Conservation (phyloP, 768 basidiomycete species). For the Amanita phalloides region DNA sequence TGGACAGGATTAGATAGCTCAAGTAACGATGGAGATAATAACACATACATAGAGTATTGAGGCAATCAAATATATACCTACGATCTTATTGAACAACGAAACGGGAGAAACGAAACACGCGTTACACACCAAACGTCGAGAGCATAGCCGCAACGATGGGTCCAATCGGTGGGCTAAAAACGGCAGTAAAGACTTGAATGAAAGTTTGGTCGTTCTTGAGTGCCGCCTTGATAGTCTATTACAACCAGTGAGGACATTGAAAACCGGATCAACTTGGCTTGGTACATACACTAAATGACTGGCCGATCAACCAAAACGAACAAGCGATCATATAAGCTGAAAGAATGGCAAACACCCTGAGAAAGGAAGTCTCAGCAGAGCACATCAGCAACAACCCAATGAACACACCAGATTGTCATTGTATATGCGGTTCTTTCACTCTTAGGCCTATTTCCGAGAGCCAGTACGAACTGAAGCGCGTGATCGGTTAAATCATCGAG, state of each 20-base stretch:
- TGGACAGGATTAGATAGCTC: conserved; percentile 15
- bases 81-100: conserved; percentile 6
- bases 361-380: background rate
- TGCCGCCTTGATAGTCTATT: conserved; percentile 39
- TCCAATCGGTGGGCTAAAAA: conserved; percentile 74
- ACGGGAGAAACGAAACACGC: background rate
- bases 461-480: conserved; percentile 34
- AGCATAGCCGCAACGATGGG: conserved; percentile 78
- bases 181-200: conserved; percentile 38
- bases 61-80: conserved; percentile 72
- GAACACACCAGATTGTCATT: conserved; percentile 53
- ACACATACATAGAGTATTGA: conserved; percentile 75
- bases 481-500: background rate
- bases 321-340: conserved; percentile 79
- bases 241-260: background rate
- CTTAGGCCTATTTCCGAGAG: conserved; percentile 74
- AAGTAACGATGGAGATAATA: background rate
- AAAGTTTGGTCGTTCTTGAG: conserved; percentile 35
- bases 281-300: conserved; percentile 58
- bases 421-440: conserved; percentile 71
- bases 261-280: background rate
- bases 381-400: background rate
- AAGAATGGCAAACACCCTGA: conserved; percentile 75
- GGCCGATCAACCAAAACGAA: conserved; percentile 74
- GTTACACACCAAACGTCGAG: conserved; percentile 66